Conservation (phyloP, 2,329 filamentous ascomycete species). For the Karstenula rhodostoma region DNA sequence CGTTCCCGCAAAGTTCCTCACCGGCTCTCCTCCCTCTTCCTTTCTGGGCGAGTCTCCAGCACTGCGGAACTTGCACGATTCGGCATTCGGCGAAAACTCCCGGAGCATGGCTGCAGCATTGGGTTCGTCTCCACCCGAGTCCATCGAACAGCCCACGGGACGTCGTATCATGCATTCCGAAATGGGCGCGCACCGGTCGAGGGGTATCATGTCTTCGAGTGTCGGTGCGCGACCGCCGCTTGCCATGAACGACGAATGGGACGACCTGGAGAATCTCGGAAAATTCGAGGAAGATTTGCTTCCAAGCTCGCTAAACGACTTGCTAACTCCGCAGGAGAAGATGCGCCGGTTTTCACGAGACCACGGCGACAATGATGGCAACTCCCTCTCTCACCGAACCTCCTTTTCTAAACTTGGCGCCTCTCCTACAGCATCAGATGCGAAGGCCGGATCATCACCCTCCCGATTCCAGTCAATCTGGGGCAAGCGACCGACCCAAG, state of each 20-base stretch:
- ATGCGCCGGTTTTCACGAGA: constrained; percentile 67
- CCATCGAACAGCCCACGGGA: constrained; percentile 69
- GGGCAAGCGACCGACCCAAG: constrained; percentile 59
- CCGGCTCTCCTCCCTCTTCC: constrained; percentile 79
- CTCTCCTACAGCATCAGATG: constrained; percentile 53
- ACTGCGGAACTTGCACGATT: constrained; percentile 69
- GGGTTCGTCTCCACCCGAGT: constrained; percentile 66
- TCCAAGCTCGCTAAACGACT: constrained; percentile 72
- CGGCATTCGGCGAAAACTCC: constrained; percentile 75
- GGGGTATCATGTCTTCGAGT: constrained; percentile 68
- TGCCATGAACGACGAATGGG: constrained; percentile 62
- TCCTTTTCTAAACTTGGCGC: constrained; percentile 61
- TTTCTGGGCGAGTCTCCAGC: constrained; percentile 67
- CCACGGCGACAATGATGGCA: constrained; percentile 62
- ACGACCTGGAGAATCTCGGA: constrained; percentile 62
- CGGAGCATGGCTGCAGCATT: constrained; percentile 56
- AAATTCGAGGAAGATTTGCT: constrained; percentile 90
- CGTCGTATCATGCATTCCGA: constrained; percentile 71
- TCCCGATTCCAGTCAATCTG: constrained; percentile 69
- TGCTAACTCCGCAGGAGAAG: constrained; percentile 69
- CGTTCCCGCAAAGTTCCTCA: constrained; percentile 89
- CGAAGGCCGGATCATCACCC: constrained; percentile 63
- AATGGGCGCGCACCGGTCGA: constrained; percentile 62
- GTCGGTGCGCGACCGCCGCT: constrained; percentile 58
- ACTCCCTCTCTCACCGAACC: constrained; percentile 53